Conservation (phyloP, 2,329 filamentous ascomycete species). For the Trichophaea hybrida region DNA sequence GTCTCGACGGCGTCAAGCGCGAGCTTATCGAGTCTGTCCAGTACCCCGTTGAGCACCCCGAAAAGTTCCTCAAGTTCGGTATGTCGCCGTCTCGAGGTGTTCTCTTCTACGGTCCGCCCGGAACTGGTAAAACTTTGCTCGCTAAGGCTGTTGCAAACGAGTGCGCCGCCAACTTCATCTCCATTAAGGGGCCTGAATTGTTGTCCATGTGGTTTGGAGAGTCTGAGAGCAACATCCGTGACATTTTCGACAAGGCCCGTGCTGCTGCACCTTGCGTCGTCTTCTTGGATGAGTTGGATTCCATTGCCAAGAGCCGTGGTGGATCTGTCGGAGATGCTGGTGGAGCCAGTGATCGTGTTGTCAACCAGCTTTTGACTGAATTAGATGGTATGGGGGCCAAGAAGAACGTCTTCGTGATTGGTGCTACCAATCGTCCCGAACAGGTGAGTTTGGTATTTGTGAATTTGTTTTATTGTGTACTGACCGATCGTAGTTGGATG, state of each 20-base stretch:
- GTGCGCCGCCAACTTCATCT: conserved; percentile 99
- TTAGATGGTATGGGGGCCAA: conserved; percentile 43
- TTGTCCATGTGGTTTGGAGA: conserved; percentile 99
- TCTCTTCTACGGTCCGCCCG: conserved; percentile 93
- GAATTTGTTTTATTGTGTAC: background rate
- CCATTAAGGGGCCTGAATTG: conserved; percentile 94
- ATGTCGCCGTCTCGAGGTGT: conserved; percentile 96
- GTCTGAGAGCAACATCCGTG: conserved; percentile 98
- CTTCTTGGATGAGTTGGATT: conserved; percentile 97
- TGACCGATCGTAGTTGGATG: conserved; percentile 48
- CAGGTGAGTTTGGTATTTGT: conserved; percentile 37
- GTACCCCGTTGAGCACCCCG: conserved; percentile 97
- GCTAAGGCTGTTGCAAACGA: conserved; percentile 99
- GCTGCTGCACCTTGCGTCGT: conserved; percentile 96
- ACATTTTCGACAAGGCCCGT: conserved; percentile 99
- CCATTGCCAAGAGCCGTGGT: conserved; percentile 97
- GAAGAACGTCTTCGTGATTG: conserved; percentile 99
- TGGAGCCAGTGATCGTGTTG: conserved; percentile 96
- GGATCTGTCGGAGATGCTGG: conserved; percentile 91
- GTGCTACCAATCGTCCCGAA: conserved; percentile 95
- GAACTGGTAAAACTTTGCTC: conserved; percentile 99
- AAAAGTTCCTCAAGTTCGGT: conserved; percentile 99
- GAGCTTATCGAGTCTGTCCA: conserved; percentile 98
- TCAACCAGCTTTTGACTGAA: conserved; percentile 93
- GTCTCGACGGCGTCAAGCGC: conserved; percentile 95